Conservation (phyloP, 1,284 basidiomycete genomes). For the Baeospora myosura region DNA sequence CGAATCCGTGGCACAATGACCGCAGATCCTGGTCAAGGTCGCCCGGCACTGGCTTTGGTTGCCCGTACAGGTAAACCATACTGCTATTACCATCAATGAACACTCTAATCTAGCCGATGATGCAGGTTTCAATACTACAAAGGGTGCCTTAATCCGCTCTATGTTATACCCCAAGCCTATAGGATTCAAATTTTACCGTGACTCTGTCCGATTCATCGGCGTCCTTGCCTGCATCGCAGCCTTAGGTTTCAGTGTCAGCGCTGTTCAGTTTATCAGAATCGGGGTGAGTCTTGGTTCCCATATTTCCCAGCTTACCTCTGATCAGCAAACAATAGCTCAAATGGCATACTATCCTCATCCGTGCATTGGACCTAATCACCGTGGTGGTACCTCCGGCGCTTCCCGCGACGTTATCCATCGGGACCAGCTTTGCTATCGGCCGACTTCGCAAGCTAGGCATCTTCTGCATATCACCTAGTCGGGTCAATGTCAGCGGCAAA, state of each 20-base stretch:
- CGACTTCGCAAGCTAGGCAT: slow-evolving; percentile 86
- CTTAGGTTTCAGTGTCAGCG: slow-evolving; percentile 83
- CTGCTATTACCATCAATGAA: neutral
- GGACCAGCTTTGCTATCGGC: slow-evolving; percentile 91
- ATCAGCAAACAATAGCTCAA: slow-evolving; percentile 49
- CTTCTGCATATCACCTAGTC: slow-evolving; percentile 95
- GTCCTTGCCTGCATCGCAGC: slow-evolving; percentile 87
- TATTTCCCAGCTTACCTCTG: slow-evolving; percentile 1
- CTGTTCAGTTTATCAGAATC: slow-evolving; percentile 87
- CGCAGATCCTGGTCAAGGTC: slow-evolving; percentile 44
- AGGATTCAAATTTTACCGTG: slow-evolving; percentile 95
- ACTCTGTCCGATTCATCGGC: slow-evolving; percentile 94
- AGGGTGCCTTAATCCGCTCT: slow-evolving; percentile 90
- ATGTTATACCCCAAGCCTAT: slow-evolving; percentile 99
- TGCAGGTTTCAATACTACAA: slow-evolving; percentile 92
- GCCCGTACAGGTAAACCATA: slow-evolving; percentile 72
- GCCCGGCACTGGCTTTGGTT: slow-evolving; percentile 81
- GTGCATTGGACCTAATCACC: slow-evolving; percentile 95
- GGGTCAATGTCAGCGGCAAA: slow-evolving; percentile 95
- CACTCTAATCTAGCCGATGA: neutral
- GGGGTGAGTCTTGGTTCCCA: slow-evolving; percentile 48
- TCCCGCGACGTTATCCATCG: slow-evolving; percentile 95
- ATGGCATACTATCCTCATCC: slow-evolving; percentile 88
- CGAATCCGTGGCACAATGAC: slow-evolving; percentile 72
- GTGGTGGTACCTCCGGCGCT: slow-evolving; percentile 97